Conservation (phyloP, 306 rosid species). For the Cyclanthera cordifolia region DNA sequence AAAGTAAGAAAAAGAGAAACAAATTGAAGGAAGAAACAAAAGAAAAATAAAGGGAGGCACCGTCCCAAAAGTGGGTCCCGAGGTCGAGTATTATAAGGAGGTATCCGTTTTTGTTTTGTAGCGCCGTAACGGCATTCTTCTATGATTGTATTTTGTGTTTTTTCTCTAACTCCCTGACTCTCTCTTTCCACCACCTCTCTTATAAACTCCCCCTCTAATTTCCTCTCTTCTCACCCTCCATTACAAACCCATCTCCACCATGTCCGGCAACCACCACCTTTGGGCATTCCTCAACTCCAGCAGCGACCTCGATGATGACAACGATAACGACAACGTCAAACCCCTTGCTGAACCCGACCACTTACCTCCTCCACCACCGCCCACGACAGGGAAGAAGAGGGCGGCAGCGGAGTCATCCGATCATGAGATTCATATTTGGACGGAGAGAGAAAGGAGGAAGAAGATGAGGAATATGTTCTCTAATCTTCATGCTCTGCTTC, state of each 20-base stretch:
- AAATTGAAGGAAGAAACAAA: background rate
- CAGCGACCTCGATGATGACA: background rate
- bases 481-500: constrained; percentile 70
- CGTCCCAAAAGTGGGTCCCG: constrained; percentile 27
- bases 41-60: background rate
- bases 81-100: background rate
- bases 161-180: constrained; percentile 1
- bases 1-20: background rate
- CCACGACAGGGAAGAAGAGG: constrained; percentile 4
- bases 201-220: background rate
- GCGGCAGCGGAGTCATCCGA: constrained; percentile 16
- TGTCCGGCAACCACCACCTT: background rate
- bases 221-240: background rate
- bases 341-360: background rate
- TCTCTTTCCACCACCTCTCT: background rate
- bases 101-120: constrained; percentile 27
- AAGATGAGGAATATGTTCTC: constrained; percentile 70
- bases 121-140: constrained; percentile 34
- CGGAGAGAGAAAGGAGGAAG: constrained; percentile 80
- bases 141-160: constrained; percentile 30
- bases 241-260: background rate
- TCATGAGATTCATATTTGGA: constrained; percentile 53
- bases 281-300: constrained; percentile 25
- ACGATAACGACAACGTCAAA: background rate
- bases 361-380: background rate